Conservation (phyloP, 83 land plant genomes). For the Picea abies region DNA sequence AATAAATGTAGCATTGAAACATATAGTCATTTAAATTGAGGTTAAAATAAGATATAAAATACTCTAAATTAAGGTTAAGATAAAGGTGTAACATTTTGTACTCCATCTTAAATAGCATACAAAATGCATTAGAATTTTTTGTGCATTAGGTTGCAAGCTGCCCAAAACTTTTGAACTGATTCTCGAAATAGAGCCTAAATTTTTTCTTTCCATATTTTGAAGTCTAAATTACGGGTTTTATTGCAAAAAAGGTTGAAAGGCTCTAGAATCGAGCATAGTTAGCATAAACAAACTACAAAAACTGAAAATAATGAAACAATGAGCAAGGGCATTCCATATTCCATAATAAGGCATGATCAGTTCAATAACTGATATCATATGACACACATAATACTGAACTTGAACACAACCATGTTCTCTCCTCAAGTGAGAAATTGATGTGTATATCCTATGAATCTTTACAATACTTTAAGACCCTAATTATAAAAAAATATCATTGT, state of each 20-base stretch:
- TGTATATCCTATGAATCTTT: neutral
- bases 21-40: too few relatives aligned
- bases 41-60: too few relatives aligned
- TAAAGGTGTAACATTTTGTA: too few relatives aligned
- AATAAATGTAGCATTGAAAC: too few relatives aligned
- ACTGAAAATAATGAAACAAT: neutral
- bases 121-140: too few relatives aligned
- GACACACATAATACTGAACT: neutral
- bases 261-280: neutral
- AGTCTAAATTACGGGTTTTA: neutral
- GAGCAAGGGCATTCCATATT: neutral
- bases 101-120: too few relatives aligned
- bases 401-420: neutral
- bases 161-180: neutral
- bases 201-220: neutral
- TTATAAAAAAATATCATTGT: neutral
- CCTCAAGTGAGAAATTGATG: neutral
- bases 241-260: neutral
- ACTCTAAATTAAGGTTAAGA: too few relatives aligned
- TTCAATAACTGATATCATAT: neutral
- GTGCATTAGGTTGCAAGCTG: neutral
- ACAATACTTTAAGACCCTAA: slow-evolving; percentile 2
- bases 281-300: neutral
- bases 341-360: neutral
- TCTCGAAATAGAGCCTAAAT: neutral